Percentiles rank a stretch among this genome's conserved stretches.
These are phyloP conservation scores for Cyclanthera cordifolia DNA, from an alignment of 306 rosid species.

Conservation along the genomic window DNA sequence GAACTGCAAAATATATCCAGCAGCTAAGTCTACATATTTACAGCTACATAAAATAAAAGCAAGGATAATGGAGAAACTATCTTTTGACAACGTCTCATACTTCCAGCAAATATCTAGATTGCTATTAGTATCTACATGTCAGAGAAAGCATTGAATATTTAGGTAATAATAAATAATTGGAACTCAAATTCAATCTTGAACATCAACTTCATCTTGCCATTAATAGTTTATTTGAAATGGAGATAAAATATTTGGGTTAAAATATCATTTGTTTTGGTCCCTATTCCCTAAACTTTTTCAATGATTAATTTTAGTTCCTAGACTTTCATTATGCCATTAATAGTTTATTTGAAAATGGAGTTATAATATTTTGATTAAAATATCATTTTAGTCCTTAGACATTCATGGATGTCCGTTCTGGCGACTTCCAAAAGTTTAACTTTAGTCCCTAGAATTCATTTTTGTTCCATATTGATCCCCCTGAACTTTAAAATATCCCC, in stretches of 20 bases:
- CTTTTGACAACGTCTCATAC: neutral
- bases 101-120: neutral
- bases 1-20: slow-evolving; percentile 36
- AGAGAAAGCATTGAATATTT: neutral
- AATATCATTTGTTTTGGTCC: no score
- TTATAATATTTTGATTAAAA: no score
- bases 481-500: no score
- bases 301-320: no score
- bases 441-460: no score
- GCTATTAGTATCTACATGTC: neutral
- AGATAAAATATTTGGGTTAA: neutral
- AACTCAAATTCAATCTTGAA: no score
- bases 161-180: neutral
- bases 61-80: neutral
- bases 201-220: neutral
- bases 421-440: no score
- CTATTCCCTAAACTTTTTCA: no score
- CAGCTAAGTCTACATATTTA: neutral
- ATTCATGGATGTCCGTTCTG: no score
- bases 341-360: neutral
- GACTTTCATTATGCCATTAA: neutral
- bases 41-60: neutral
- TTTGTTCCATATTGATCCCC: no score
- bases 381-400: no score
- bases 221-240: neutral